These are phyloP conservation scores for Fusarium sarcochroum DNA, from an alignment of 2,329 filamentous ascomycete species.

Conservation along the genomic window DNA sequence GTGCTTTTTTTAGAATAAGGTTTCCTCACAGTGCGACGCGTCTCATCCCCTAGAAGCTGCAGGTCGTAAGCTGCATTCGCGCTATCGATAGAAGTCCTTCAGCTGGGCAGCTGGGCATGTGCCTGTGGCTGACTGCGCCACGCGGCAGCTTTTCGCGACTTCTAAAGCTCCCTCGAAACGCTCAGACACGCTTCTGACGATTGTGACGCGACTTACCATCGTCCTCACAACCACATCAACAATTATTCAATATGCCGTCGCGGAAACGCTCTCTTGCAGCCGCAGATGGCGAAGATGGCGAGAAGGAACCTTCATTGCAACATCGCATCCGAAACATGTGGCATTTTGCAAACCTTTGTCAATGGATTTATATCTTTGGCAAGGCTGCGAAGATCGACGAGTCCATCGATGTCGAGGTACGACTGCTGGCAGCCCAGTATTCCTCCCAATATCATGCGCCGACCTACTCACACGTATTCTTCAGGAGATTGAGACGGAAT, in stretches of 20 bases:
- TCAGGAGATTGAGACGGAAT: conserved; percentile 90
- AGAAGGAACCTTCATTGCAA: conserved; percentile 55
- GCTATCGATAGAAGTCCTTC: conserved; percentile 17
- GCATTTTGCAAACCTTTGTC: conserved; percentile 94
- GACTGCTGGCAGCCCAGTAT: background rate
- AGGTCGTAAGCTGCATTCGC: conserved; percentile 32
- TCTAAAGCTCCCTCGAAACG: conserved; percentile 27
- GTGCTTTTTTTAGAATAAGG: conserved; percentile 45
- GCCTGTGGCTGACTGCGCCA: conserved; percentile 50
- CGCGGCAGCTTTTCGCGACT: conserved; percentile 41
- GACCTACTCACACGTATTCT: background rate
- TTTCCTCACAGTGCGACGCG: conserved; percentile 42
- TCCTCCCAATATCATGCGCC: conserved; percentile 6
- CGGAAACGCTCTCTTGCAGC: conserved; percentile 46
- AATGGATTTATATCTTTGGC: conserved; percentile 94
- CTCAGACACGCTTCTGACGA: conserved; percentile 36
- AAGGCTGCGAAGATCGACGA: conserved; percentile 91
- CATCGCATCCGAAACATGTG: conserved; percentile 87
- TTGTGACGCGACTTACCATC: conserved; percentile 47
- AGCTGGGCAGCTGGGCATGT: conserved; percentile 40
- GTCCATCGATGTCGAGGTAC: conserved; percentile 89
- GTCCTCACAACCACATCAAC: conserved; percentile 34
- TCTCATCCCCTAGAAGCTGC: conserved; percentile 29
- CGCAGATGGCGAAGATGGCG: conserved; percentile 33
- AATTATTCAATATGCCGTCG: conserved; percentile 46